Evolutionary conservation across 2,329 filamentous ascomycete species (phyloP).

Genomic region (Coniochaeta hoffmannii): DNA sequence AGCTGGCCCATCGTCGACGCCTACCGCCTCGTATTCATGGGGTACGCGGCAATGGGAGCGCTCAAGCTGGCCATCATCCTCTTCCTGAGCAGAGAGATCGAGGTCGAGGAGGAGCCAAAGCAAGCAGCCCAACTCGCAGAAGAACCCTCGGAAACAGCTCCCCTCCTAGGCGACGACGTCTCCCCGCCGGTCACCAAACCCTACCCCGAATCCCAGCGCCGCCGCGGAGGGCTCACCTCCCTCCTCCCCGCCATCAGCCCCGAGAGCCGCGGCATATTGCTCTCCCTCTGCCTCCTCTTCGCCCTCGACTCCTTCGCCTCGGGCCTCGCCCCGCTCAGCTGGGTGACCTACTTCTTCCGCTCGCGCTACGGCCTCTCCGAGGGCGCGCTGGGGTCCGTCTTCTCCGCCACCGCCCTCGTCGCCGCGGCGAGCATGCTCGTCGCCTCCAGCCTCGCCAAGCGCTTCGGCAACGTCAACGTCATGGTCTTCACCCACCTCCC

Average conservation of each 20-base stretch:
- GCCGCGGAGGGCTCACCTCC: constrained; percentile 7
- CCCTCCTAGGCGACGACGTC: neutral
- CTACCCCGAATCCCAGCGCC: neutral
- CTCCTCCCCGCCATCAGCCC: constrained; percentile 51
- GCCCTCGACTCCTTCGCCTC: constrained; percentile 62
- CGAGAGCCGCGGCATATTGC: constrained; percentile 44
- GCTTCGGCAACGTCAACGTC: constrained; percentile 59
- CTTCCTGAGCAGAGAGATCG: constrained; percentile 30
- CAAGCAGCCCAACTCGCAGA: neutral
- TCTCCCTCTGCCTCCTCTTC: constrained; percentile 60
- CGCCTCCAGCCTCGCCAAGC: constrained; percentile 45
- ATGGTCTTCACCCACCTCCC: constrained; percentile 73
- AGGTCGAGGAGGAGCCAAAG: constrained; percentile 21
- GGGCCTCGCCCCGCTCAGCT: constrained; percentile 58
- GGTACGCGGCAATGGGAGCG: constrained; percentile 48
- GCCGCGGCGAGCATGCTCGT: constrained; percentile 43
- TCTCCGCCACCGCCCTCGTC: constrained; percentile 46
- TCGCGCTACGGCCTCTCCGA: constrained; percentile 39
- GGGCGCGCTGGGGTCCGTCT: constrained; percentile 44
- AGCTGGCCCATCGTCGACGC: constrained; percentile 37
- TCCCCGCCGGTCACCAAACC: neutral
- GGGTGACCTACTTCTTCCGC: constrained; percentile 52
- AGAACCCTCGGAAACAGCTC: neutral
- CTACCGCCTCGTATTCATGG: constrained; percentile 49
- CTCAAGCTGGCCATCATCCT: constrained; percentile 48